phyloP scores from a whole-genome alignment of 2,329 filamentous ascomycete species.

The Atkinsonella texensis region DNA sequence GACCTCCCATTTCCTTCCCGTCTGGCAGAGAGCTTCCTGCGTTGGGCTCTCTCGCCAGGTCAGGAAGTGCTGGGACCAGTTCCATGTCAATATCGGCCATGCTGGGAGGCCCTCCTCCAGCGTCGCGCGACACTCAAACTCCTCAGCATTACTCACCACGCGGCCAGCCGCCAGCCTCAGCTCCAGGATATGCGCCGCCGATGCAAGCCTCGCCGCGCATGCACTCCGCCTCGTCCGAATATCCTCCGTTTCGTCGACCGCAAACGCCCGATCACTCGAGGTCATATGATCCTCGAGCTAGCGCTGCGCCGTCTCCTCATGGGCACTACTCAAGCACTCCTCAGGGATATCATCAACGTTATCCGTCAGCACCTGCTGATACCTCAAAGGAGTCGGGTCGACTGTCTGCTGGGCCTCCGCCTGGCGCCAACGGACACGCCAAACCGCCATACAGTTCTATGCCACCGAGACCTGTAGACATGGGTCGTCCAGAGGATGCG shows the following conservation, averaged over 20 bases:
- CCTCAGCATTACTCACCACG: constrained; percentile 30
- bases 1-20: constrained; percentile 32
- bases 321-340: constrained; percentile 45
- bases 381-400: constrained; percentile 27
- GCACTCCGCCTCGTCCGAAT: constrained; percentile 44
- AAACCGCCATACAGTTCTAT: constrained; percentile 31
- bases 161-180: constrained; percentile 26
- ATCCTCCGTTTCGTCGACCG: constrained; percentile 51
- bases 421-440: constrained; percentile 39
- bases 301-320: constrained; percentile 35
- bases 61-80: constrained; percentile 33
- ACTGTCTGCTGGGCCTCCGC: constrained; percentile 28
- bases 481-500: constrained; percentile 29
- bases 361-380: constrained; percentile 36
- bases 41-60: constrained; percentile 35
- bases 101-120: constrained; percentile 38
- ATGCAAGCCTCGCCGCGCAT: constrained; percentile 45
- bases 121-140: constrained; percentile 28
- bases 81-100: constrained; percentile 52
- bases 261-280: constrained; percentile 61
- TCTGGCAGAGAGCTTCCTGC: constrained; percentile 41
- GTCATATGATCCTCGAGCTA: constrained; percentile 36
- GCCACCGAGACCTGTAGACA: constrained; percentile 34
- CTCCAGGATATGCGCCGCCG: constrained; percentile 32
- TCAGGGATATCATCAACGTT: constrained; percentile 40